Conservation (phyloP, 2,329 filamentous ascomycete species). For the Gnomoniopsis sp. region DNA sequence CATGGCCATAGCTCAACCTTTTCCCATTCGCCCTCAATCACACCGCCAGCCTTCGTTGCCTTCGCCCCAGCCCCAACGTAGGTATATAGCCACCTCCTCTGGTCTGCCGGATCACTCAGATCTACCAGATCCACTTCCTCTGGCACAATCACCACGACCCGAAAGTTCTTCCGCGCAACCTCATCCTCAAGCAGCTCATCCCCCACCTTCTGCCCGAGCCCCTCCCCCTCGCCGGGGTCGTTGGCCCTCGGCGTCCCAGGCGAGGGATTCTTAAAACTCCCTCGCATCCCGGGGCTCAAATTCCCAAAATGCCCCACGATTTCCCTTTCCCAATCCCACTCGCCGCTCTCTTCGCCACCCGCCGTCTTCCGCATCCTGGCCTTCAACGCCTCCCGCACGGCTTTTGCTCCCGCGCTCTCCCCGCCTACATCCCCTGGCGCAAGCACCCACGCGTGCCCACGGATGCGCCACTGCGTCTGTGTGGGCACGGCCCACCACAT, state of each 20-base stretch:
- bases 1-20: constrained; percentile 68
- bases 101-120: constrained; percentile 61
- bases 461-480: constrained; percentile 80
- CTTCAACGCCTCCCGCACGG: constrained; percentile 58
- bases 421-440: constrained; percentile 51
- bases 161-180: constrained; percentile 70
- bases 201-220: constrained; percentile 62
- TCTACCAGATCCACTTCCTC: constrained; percentile 74
- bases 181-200: constrained; percentile 60
- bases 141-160: constrained; percentile 78
- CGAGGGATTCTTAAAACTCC: constrained; percentile 68
- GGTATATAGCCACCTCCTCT: constrained; percentile 65
- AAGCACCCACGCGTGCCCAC: constrained; percentile 72
- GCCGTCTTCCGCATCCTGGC: constrained; percentile 57
- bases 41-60: constrained; percentile 26
- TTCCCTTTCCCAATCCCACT: constrained; percentile 78
- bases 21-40: constrained; percentile 57
- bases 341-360: constrained; percentile 33
- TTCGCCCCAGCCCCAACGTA: constrained; percentile 42
- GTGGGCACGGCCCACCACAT: constrained; percentile 74
- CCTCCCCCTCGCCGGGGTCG: constrained; percentile 39
- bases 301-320: constrained; percentile 89
- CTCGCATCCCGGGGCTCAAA: constrained; percentile 74
- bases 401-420: constrained; percentile 51
- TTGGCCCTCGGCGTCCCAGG: constrained; percentile 60